Base-by-base conservation (phyloP, 441 rosid genomes). In the Erysimum pusillum region DNA sequence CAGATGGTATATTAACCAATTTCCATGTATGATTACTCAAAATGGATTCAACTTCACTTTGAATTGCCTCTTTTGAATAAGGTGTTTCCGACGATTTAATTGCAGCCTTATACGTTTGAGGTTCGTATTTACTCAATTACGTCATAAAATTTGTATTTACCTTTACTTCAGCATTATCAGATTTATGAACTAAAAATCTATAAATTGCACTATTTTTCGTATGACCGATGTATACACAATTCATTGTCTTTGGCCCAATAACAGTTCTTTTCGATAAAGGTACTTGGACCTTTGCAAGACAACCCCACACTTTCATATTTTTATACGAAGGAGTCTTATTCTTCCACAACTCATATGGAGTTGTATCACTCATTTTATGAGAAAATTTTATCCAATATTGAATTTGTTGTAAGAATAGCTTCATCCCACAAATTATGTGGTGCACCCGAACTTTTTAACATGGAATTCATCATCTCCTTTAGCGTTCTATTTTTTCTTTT, bases 401-500 rank as follows among this genome's bases (percentile, higher is more conserved):
- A 34, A 35, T 59, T 39, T 38, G 0, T 15, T 0, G 17, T 61
- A 0, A 39, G 49, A 39, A 12, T 4, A 0, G 20, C 34, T 36
- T 41, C 67, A 63, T 39, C 39, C 38, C 34, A 44, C n/a, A 63
- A 63, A 5, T 6, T 44, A 31, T 0, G 10, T 32, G 58, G 58
- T 66, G 70, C 42, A 8, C 28, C 56, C 0, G 32, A 66, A 15
- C 17, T 11, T 20, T 66, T 66, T 46, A 66, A 48, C 58, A 66
- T 66, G 3, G 39, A 63, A 44, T 63, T 63, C 14, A 42, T 42
- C 52, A 63, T 42, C 0, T 63, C 49, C 2, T 63, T 44, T 4
- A 63, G 25, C 4, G 36, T 63, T 28, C 7, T 44, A 28, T 63
- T 44, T n/a, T 63, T 66, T 2, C 69, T 46, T 66, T 66, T 34